Conservation (phyloP, 306 rosid species). For the Vigna unguiculata region DNA sequence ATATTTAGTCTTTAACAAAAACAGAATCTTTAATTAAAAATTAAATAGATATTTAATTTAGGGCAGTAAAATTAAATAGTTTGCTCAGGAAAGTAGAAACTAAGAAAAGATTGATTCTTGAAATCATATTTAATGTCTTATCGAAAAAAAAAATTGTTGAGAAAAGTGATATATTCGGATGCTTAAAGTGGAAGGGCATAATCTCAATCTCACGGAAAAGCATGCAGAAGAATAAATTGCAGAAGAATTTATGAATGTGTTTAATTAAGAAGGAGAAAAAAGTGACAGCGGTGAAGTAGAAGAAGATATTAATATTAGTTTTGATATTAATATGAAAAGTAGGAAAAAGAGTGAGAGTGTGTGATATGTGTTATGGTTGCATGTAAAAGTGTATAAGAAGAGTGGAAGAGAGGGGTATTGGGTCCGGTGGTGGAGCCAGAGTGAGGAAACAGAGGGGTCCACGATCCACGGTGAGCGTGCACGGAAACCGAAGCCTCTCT, state of each 20-base stretch:
- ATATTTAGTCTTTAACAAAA: no score
- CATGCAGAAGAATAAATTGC: background rate
- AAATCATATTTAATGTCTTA: background rate
- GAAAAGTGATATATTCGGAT: slow-evolving; percentile 20
- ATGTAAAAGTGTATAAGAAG: slow-evolving; percentile 31
- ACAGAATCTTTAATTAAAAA: background rate
- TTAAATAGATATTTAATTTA: background rate
- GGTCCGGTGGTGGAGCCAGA: slow-evolving; percentile 4
- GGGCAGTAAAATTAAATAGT: background rate
- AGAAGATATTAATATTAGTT: background rate
- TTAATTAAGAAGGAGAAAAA: background rate
- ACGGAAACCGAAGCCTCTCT: slow-evolving; percentile 3
- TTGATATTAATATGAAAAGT: background rate
- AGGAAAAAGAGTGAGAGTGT: background rate
- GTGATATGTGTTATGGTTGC: background rate
- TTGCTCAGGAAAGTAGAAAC: background rate
- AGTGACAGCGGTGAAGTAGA: background rate
- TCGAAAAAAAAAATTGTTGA: background rate
- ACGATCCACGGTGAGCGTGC: slow-evolving; percentile 30
- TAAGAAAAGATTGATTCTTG: background rate
- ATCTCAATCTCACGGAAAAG: background rate
- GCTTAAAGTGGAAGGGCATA: background rate
- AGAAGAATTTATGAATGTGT: background rate
- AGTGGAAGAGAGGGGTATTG: background rate
- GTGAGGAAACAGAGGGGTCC: slow-evolving; percentile 38